Conservation (phyloP, 192 early-diverging fungal species). For the Pilobolus umbonatus region DNA sequence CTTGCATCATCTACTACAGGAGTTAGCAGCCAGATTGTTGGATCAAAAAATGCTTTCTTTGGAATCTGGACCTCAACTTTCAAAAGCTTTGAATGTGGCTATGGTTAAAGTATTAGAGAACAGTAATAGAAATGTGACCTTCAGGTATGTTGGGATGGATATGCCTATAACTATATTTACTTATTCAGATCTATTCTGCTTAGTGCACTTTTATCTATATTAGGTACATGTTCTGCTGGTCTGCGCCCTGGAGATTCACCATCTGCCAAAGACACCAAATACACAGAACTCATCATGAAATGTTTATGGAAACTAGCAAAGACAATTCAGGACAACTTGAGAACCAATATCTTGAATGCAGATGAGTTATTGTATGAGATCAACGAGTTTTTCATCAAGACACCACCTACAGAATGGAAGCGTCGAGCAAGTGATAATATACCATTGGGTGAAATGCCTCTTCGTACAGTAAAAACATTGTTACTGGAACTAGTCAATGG, state of each 20-base stretch:
- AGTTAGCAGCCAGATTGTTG: constrained; percentile 74
- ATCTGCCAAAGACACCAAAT: constrained; percentile 55
- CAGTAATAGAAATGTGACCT: constrained; percentile 71
- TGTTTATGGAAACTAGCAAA: constrained; percentile 97
- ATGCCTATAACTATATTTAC: not conserved
- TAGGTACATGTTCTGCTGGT: constrained; percentile 56
- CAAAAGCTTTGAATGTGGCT: constrained; percentile 76
- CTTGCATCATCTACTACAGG: constrained; percentile 65
- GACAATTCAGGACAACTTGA: constrained; percentile 66
- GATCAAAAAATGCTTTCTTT: constrained; percentile 66
- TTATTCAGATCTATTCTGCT: constrained; percentile 12
- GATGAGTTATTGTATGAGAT: constrained; percentile 68
- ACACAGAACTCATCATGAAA: constrained; percentile 90
- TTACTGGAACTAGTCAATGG: constrained; percentile 68
- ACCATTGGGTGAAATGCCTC: constrained; percentile 86
- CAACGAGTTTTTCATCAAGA: constrained; percentile 75
- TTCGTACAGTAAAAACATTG: constrained; percentile 93
- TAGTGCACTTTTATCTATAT: constrained; percentile 67
- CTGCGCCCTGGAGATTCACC: constrained; percentile 45
- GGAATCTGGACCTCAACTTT: constrained; percentile 55
- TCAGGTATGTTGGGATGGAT: constrained; percentile 53
- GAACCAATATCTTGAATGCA: constrained; percentile 54
- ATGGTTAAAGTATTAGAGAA: constrained; percentile 92
- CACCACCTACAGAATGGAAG: constrained; percentile 88
- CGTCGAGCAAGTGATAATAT: constrained; percentile 65